Base-by-base conservation (phyloP, 495 filamentous ascomycete genomes). In the Apodospora peruviana region DNA sequence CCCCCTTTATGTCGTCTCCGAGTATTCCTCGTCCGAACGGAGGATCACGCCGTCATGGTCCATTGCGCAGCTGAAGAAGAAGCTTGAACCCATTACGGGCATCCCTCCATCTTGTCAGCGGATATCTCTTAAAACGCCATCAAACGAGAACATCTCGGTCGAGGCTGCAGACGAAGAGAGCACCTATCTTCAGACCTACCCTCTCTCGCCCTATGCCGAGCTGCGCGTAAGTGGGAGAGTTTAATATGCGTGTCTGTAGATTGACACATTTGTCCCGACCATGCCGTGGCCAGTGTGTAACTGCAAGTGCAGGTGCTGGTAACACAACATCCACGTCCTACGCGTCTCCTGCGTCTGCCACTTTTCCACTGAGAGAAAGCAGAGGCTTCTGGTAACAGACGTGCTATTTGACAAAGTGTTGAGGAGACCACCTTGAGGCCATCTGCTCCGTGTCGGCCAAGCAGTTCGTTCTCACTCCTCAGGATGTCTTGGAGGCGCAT, bases 21-120 rank as follows among this genome's bases (percentile, higher is more conserved):
- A 88, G 35, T 82, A 85, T 60, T 70, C 82, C 17, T 74, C 75
- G 23, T 87, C 88, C 27, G 93, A 98, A 62, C 85, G 91, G 42
- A 86, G 93, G 55, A 80, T 97, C 64, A 90, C 87, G 8, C 91
- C 91, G 2, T 87, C 91, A 57, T 98, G 94, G 93, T 86, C 84
- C 49, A 86, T 98, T 57, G 66, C 79, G 24, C 85, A 90, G 58
- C 76, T 96, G 47, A 97, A 95, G 68, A 67, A 74, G 19, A 95
- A 95, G 69, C 81, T 98, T 37, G 91, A 96, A 62, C 86, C 91
- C 51, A 81, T 98, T 70, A 98, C 93, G 2, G 93, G 93, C 44
- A 81, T 98, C 16, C 90, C 93, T 2, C 87, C 90, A 10, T 76
- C 78, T 9, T 81, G 79, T 50, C 94, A 97, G 67, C 79, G 75